phyloP scores from a whole-genome alignment of 2,329 filamentous ascomycete species.

The Tympanopsis confertula region DNA sequence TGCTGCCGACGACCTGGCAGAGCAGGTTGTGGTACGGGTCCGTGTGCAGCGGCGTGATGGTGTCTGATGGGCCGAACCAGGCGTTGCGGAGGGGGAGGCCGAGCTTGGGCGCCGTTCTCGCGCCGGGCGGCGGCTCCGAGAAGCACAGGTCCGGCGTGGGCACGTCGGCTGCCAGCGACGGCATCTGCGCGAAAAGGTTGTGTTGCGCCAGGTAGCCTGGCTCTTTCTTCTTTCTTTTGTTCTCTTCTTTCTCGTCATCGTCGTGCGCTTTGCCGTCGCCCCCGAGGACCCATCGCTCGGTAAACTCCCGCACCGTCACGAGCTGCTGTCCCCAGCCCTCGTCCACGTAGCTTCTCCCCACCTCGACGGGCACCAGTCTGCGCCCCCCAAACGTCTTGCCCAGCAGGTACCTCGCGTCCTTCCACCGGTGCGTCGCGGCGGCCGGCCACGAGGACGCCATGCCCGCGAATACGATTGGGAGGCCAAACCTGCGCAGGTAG shows the following conservation, averaged over 20 bases:
- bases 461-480: constrained; percentile 16
- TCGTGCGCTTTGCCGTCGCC: constrained; percentile 4
- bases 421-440: constrained; percentile 56
- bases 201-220: constrained; percentile 86
- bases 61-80: constrained; percentile 82
- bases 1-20: constrained; percentile 76
- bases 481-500: constrained; percentile 36
- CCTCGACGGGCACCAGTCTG: constrained; percentile 73
- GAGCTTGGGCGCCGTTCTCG: constrained; percentile 21
- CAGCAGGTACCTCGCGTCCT: constrained; percentile 61
- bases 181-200: constrained; percentile 74
- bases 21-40: constrained; percentile 91
- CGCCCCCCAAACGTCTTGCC: constrained; percentile 63
- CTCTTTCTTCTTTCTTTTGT: constrained; percentile 4
- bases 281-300: constrained; percentile 4
- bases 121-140: constrained; percentile 49
- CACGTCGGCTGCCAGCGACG: constrained; percentile 64
- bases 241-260: constrained; percentile 5
- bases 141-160: constrained; percentile 76
- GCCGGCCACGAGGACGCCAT: constrained; percentile 66
- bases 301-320: constrained; percentile 61
- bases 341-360: constrained; percentile 81
- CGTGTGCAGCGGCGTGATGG: constrained; percentile 85
- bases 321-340: constrained; percentile 74
- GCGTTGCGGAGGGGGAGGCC: constrained; percentile 67